Evolutionary conservation across 805 yeast species (phyloP), one percentile per base, ranked within the genome.

Genomic region (Suhomyces sp.): DNA sequence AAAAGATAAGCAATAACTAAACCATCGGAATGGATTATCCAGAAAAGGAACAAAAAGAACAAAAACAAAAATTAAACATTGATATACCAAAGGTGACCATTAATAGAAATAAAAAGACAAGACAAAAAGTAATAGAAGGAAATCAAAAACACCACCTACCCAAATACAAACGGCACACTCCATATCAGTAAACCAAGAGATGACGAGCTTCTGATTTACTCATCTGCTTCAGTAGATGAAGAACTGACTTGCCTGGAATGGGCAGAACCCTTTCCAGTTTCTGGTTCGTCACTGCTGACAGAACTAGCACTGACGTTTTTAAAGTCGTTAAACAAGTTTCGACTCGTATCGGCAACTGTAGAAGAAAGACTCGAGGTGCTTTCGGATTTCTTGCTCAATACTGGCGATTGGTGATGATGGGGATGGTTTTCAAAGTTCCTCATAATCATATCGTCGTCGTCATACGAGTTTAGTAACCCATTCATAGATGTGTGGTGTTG

Each of bases 381-480:
- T 23, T 35, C 36, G 5, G 49, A 36, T 24, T 49, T 49, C 19
- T 46, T 35, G 10, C 47, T 47, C 38, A 49, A 27, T 17, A 38
- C 38, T 17, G 60, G 60, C 36, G 60, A 53, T 38, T 54, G 57
- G 35, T 55, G 56, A 41, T 50, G 50, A 15, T 55, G 59, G 2
- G 56, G 59, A 38, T 57, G 69, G 45, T 63, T 62, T 50, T 75
- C 78, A 52, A 72, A 70, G 44, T 72, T 74, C 38, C 78, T 62
- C 60, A 73, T 59, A 40, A 75, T 68, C 78, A 75, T 74, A 51
- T 75, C 79, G 53, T 75, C 79, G 54, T 75, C 79, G 57, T 75
- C 79, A 57, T 75, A 75, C 15, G 76, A 71, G 54, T 67, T 70
- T 53, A 73, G 61, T n/a, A 53, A 48, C 26, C 53, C 51, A 31